Conservation (phyloP, 2,329 filamentous ascomycete species). For the Aspergillus fructus region DNA sequence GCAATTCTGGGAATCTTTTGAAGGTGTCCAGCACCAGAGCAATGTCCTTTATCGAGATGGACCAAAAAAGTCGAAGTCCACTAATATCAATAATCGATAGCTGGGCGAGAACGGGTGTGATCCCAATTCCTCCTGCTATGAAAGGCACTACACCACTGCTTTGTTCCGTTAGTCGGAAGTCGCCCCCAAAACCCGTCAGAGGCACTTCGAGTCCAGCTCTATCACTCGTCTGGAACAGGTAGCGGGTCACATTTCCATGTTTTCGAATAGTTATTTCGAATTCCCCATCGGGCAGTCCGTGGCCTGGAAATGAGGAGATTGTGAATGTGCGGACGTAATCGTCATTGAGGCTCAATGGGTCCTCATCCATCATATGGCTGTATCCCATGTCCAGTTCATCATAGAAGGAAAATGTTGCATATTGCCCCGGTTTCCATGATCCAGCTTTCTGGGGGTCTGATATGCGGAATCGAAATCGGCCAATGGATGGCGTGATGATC, state of each 20-base stretch:
- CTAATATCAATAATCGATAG: slow-evolving; percentile 51
- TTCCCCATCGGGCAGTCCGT: slow-evolving; percentile 42
- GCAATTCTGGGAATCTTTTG: slow-evolving; percentile 52
- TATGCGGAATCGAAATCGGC: slow-evolving; percentile 62
- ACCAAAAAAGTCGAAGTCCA: slow-evolving; percentile 66
- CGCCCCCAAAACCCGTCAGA: slow-evolving; percentile 72
- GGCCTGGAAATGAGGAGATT: slow-evolving; percentile 61
- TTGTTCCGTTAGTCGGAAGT: slow-evolving; percentile 48
- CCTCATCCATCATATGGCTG: slow-evolving; percentile 78
- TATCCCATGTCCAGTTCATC: slow-evolving; percentile 71
- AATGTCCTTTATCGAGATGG: slow-evolving; percentile 61
- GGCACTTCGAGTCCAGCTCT: slow-evolving; percentile 60
- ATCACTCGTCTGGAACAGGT: slow-evolving; percentile 61
- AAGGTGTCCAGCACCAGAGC: slow-evolving; percentile 63
- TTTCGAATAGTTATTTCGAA: slow-evolving; percentile 72
- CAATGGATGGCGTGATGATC: slow-evolving; percentile 64
- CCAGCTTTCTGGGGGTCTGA: slow-evolving; percentile 32
- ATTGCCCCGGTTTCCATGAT: slow-evolving; percentile 69
- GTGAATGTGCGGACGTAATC: slow-evolving; percentile 84
- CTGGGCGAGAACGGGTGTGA: slow-evolving; percentile 77
- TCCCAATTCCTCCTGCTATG: slow-evolving; percentile 76
- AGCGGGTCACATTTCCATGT: slow-evolving; percentile 67
- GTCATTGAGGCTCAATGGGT: slow-evolving; percentile 78
- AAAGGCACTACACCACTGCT: slow-evolving; percentile 53
- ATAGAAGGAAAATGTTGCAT: slow-evolving; percentile 72